These are phyloP conservation scores for Exophiala oligosperma DNA, from an alignment of 2,329 filamentous ascomycete genomes.

Conservation along the genomic window DNA sequence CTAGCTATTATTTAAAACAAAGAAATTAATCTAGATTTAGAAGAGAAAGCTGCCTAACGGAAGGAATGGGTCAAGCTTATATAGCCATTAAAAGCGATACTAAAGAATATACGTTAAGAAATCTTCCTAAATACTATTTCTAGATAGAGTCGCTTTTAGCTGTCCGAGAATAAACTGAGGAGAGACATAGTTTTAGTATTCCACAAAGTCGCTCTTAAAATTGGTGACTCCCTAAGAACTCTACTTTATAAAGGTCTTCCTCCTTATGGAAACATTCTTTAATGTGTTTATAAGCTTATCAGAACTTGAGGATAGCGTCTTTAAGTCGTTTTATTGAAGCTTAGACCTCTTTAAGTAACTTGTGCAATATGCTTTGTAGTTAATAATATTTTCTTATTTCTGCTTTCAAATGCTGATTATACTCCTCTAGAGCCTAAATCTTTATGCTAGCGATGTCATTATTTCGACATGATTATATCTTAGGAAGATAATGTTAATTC, in stretches of 20 bases:
- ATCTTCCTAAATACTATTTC: not conserved
- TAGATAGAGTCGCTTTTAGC: not conserved
- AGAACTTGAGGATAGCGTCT: not conserved
- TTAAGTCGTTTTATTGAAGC: not conserved
- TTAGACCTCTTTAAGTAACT: not conserved
- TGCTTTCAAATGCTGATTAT: slow-evolving; percentile 1
- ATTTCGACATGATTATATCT: not conserved
- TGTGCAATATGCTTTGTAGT: not conserved
- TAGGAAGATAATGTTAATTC: not conserved
- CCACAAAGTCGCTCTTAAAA: not conserved
- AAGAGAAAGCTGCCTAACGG: not conserved
- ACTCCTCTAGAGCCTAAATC: not conserved
- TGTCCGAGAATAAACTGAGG: not conserved
- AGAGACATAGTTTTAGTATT: not conserved
- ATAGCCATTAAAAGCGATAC: not conserved
- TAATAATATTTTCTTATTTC: not conserved
- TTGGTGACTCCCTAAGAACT: not conserved
- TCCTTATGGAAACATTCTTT: not conserved
- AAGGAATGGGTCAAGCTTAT: not conserved
- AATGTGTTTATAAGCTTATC: not conserved
- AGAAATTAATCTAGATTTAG: not conserved
- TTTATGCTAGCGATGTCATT: not conserved
- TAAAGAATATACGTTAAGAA: not conserved
- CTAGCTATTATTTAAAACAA: not conserved
- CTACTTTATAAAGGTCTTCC: not conserved